These are phyloP conservation scores for Xenosphaeropsis pyriputrescens DNA, from an alignment of 2,329 filamentous ascomycete genomes.

Conservation along the genomic window DNA sequence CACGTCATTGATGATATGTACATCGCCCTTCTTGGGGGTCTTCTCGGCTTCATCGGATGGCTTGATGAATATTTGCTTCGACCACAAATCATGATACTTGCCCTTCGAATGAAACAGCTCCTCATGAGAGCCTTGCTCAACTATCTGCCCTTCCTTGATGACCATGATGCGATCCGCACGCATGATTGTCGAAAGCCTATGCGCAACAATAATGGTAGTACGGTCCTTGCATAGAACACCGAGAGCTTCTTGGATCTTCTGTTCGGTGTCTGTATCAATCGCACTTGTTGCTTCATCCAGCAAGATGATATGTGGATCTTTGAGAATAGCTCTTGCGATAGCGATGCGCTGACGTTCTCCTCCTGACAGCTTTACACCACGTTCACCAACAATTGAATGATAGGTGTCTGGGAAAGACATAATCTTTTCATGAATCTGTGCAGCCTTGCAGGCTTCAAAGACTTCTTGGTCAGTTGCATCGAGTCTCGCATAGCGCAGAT, in stretches of 20 bases:
- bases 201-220: conserved; percentile 29
- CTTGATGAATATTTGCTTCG: conserved; percentile 24
- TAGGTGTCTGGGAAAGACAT: conserved; percentile 4
- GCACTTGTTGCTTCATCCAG: conserved; percentile 26
- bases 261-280: conserved; percentile 33
- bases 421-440: conserved; percentile 4
- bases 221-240: conserved; percentile 27
- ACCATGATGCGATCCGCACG: conserved; percentile 38
- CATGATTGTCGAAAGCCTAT: conserved; percentile 37
- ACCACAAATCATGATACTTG: conserved; percentile 36
- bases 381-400: conserved; percentile 2
- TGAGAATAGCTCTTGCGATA: conserved; percentile 5
- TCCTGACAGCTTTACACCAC: conserved; percentile 3
- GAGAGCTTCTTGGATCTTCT: conserved; percentile 29
- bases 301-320: conserved; percentile 4
- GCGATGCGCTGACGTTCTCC: conserved; percentile 5
- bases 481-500: conserved; percentile 46
- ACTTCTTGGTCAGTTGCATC: conserved; percentile 46
- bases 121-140: conserved; percentile 34
- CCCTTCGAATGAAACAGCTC: conserved; percentile 30
- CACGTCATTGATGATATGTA: conserved; percentile 16
- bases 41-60: conserved; percentile 8
- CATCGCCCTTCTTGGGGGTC: conserved; percentile 12
- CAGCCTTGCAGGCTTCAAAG: conserved; percentile 4
- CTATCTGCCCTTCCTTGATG: conserved; percentile 32